Conservation (phyloP, 2,329 filamentous ascomycete species). For the Colletotrichum sp. region DNA sequence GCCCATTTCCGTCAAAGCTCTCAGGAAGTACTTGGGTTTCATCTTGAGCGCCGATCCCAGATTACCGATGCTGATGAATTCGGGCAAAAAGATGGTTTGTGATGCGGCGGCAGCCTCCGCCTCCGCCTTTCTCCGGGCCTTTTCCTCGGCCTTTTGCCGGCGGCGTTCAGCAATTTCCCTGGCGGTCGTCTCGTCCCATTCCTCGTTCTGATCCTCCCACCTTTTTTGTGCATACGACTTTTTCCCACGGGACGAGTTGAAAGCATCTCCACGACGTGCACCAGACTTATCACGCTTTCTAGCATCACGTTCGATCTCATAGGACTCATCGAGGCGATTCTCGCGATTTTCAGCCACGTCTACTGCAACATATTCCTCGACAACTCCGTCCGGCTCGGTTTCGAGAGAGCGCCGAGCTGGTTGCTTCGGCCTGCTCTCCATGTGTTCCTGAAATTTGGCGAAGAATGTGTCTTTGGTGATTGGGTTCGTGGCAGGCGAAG, state of each 20-base stretch:
- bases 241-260: neutral
- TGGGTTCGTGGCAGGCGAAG: neutral
- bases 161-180: slow-evolving; percentile 42
- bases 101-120: slow-evolving; percentile 43
- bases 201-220: slow-evolving; percentile 32
- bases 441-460: neutral
- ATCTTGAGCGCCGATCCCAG: slow-evolving; percentile 78
- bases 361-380: neutral
- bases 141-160: slow-evolving; percentile 47
- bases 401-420: neutral
- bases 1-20: slow-evolving; percentile 81
- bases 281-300: slow-evolving; percentile 10
- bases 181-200: slow-evolving; percentile 43
- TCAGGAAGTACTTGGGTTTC: slow-evolving; percentile 72
- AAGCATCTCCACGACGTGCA: neutral
- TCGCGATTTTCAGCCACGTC: neutral
- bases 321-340: slow-evolving; percentile 16
- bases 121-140: slow-evolving; percentile 44
- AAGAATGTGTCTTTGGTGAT: slow-evolving; percentile 1
- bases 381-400: neutral
- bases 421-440: neutral
- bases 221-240: slow-evolving; percentile 1
- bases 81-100: slow-evolving; percentile 73
- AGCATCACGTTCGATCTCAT: slow-evolving; percentile 18
- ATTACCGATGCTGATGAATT: slow-evolving; percentile 89